These are phyloP conservation scores for Globisporangium carolinianum DNA, from an alignment of 352 stramenopile species.

Conservation along the genomic window DNA sequence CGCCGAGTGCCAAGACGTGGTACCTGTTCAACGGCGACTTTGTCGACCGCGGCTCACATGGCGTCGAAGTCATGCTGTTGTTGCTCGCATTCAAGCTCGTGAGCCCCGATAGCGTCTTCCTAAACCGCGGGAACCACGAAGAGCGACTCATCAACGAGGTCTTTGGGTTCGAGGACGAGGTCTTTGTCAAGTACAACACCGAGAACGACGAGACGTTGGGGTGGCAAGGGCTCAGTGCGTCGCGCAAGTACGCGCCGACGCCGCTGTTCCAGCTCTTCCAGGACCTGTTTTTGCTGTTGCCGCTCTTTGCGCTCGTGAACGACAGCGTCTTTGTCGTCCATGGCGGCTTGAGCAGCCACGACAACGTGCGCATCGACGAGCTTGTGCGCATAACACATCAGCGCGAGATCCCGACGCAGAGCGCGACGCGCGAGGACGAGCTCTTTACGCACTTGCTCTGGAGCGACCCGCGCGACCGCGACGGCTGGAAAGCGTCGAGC, in stretches of 20 bases:
- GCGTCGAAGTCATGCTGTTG: slow-evolving; percentile 89
- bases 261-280: slow-evolving; percentile 84
- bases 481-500: slow-evolving; percentile 56
- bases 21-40: slow-evolving; percentile 97
- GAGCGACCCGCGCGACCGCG: slow-evolving; percentile 80
- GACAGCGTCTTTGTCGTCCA: slow-evolving; percentile 90
- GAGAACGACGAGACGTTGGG: slow-evolving; percentile 71
- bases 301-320: slow-evolving; percentile 89
- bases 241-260: slow-evolving; percentile 62
- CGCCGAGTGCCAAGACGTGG: slow-evolving; percentile 82
- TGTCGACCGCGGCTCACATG: slow-evolving; percentile 90
- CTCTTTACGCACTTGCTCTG: slow-evolving; percentile 90
- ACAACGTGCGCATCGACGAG: slow-evolving; percentile 86
- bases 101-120: slow-evolving; percentile 83
- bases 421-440: slow-evolving; percentile 70
- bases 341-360: slow-evolving; percentile 85
- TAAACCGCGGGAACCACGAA: slow-evolving; percentile 96
- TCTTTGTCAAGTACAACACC: slow-evolving; percentile 75
- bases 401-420: slow-evolving; percentile 84
- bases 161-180: slow-evolving; percentile 83
- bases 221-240: slow-evolving; percentile 49
- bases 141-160: slow-evolving; percentile 90
- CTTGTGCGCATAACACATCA: slow-evolving; percentile 78
- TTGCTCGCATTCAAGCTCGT: slow-evolving; percentile 88
- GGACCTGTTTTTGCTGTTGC: slow-evolving; percentile 81